Conservation (phyloP, 169 alveolate genomes). For the Plasmodium berghei region DNA sequence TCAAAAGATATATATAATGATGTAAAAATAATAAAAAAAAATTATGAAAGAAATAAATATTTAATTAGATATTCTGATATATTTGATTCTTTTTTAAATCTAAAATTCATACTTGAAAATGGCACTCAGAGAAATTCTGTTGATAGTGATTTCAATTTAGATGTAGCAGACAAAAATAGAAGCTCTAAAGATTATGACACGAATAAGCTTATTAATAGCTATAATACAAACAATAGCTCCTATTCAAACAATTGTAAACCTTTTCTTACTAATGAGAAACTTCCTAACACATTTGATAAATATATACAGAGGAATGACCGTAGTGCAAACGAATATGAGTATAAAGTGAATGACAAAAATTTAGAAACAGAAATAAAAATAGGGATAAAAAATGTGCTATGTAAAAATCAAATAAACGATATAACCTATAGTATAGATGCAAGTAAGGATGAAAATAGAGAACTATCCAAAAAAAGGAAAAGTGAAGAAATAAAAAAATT, state of each 20-base stretch:
- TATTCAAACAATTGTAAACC: neutral
- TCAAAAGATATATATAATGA: slow-evolving; percentile 70
- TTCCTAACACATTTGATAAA: neutral
- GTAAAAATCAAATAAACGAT: neutral
- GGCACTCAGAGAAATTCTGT: neutral
- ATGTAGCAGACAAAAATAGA: neutral
- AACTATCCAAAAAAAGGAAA: neutral
- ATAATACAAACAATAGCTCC: neutral
- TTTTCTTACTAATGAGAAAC: neutral
- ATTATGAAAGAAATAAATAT: slow-evolving; percentile 63
- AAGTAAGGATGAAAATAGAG: neutral
- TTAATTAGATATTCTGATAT: slow-evolving; percentile 52
- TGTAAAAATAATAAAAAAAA: slow-evolving; percentile 32
- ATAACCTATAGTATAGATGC: neutral
- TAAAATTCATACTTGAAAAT: slow-evolving; percentile 34
- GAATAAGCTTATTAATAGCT: neutral
- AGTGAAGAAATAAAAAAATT: neutral
- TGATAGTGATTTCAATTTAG: neutral
- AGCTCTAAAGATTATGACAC: neutral
- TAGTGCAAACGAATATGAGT: neutral
- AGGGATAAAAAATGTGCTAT: neutral
- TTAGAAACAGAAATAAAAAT: neutral
- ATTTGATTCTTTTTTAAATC: slow-evolving; percentile 54
- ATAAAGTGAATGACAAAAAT: neutral
- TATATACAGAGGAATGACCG: neutral